Evolutionary conservation across 208 protist genomes (phyloP), one percentile per base, ranked within the genome.

Genomic region (Strigomonas culicis): DNA sequence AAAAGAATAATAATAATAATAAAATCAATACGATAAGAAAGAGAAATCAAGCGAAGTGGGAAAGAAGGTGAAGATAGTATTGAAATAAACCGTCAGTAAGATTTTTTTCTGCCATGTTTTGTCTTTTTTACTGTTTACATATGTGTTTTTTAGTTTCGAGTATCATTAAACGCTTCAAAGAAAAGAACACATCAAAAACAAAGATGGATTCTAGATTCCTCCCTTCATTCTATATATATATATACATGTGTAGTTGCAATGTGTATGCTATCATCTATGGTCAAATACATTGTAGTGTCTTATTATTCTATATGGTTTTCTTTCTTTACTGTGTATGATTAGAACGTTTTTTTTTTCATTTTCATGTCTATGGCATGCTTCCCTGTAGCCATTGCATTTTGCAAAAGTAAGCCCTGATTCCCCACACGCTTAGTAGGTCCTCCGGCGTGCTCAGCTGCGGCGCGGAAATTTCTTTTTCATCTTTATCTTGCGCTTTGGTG

Each of bases 401-500:
- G n/a, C 6, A 51, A 6, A 6, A n/a, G n/a, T n/a, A n/a, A n/a
- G n/a, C n/a, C n/a, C n/a, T n/a, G n/a, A n/a, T n/a, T n/a, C n/a
- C n/a, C n/a, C n/a, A n/a, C n/a, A n/a, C n/a, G n/a, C n/a, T n/a
- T n/a, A n/a, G n/a, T n/a, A n/a, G 0, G 3, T 7, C 36, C 19
- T 7, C 17, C 25, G 2, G 39, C 58, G 36, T 15, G 13, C 24
- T 64, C 15, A 70, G 19, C 32, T 46, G 11, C 47, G n/a, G 28
- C 55, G 59, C 32, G 46, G 31, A 10, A 64, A 31, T 6, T 63
- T 68, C 55, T 74, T 73, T 63, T 73, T 75, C 17, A 80, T n/a
- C 7, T 52, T 28, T 46, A 79, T 83, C 64, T 77, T 79, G 28
- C 73, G 70, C 59, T 77, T 84, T 28, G 56, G 57, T 21, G 62